A percentile compares a stretch with the other conserved stretches of the same genome.
These are phyloP conservation scores for Alisma plantagoaquatica DNA, from an alignment of 106 monocot genomes.

Conservation along the genomic window DNA sequence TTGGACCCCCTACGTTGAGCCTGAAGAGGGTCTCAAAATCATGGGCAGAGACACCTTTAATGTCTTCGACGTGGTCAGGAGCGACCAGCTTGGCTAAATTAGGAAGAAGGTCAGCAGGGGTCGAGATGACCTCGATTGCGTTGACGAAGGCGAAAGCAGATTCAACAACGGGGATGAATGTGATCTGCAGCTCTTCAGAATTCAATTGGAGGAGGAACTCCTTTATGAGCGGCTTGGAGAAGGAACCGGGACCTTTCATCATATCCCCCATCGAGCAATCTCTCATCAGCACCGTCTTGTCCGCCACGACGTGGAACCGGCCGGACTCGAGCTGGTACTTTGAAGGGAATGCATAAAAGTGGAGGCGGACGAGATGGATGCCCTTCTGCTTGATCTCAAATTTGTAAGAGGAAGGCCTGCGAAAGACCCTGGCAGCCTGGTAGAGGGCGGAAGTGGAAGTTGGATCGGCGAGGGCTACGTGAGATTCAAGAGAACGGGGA, in stretches of 20 bases:
- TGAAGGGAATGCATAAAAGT: constrained; percentile 64
- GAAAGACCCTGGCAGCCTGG: constrained; percentile 55
- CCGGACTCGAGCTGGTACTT: constrained; percentile 28
- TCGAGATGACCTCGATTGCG: constrained; percentile 81
- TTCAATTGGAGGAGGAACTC: constrained; percentile 51
- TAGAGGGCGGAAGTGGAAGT: constrained; percentile 24
- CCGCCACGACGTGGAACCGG: constrained; percentile 52
- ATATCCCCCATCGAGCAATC: constrained; percentile 21
- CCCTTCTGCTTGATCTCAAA: constrained; percentile 34
- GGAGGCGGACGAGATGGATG: constrained; percentile 56
- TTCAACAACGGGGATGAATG: constrained; percentile 36
- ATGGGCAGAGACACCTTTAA: constrained; percentile 31
- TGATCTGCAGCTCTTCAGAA: constrained; percentile 31
- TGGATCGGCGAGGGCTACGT: constrained; percentile 12
- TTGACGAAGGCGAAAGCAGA: constrained; percentile 62
- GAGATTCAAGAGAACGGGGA: constrained; percentile 1
- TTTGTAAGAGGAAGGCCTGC: constrained; percentile 32
- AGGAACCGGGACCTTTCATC: constrained; percentile 7
- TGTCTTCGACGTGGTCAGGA: constrained; percentile 11
- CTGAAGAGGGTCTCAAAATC: constrained; percentile 52
- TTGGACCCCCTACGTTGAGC: constrained; percentile 71
- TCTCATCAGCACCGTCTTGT: constrained; percentile 28
- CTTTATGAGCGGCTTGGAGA: constrained; percentile 34
- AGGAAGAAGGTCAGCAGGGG: constrained; percentile 39
- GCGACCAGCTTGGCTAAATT: constrained; percentile 35